Evolutionary conservation across 192 early-diverging fungal species (phyloP), one percentile per base, ranked within the genome.

Genomic region (Diversispora epigaea): DNA sequence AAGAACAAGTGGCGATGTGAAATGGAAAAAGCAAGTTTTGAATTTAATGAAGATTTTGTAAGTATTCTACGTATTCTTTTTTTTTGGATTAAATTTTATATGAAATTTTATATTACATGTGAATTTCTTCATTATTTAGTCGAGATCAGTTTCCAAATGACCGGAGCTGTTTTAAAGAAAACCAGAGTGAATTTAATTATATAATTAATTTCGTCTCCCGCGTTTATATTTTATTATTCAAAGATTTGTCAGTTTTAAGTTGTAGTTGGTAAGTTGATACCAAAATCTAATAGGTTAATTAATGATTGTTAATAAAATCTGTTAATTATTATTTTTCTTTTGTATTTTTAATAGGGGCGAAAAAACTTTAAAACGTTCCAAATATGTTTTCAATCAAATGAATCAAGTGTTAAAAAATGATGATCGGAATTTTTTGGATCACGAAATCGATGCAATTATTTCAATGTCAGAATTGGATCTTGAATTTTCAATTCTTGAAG

Each of bases 311-410:
- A 32, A 32, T 32, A 32, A n/a, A n/a, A n/a, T 2, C 25, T 32
- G 0, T 32, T 32, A 32, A 63, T 5, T 5, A 6, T 47, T 22
- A 49, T 68, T 47, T 1, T 0, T 68, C 6, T 4, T 46, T 68
- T 44, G 21, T 68, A 15, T 32, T 46, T 68, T 49, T 7, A 68
- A 68, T 22, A 68, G 45, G 60, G 65, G 65, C 45, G 65, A 68
- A 68, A 8, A 0, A 22, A 49, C 45, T 7, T 68, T 68, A 22
- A 15, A 22, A 21, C 46, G 47, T 32, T 52, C 47, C 25, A 32
- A 32, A 32, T 32, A 32, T 32, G 25, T 32, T 69, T 45, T 49
- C 4, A 52, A 12, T 56, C 39, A 17, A 17, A 47, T 55, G 0
- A 70, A 70, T 17, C 40, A 44, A 19, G 52, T 52, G 41, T 41